Percentiles rank a stretch among this genome's conserved stretches.
Conservation (phyloP, 2,329 filamentous ascomycete genomes). For the Fusarium domesticum region DNA sequence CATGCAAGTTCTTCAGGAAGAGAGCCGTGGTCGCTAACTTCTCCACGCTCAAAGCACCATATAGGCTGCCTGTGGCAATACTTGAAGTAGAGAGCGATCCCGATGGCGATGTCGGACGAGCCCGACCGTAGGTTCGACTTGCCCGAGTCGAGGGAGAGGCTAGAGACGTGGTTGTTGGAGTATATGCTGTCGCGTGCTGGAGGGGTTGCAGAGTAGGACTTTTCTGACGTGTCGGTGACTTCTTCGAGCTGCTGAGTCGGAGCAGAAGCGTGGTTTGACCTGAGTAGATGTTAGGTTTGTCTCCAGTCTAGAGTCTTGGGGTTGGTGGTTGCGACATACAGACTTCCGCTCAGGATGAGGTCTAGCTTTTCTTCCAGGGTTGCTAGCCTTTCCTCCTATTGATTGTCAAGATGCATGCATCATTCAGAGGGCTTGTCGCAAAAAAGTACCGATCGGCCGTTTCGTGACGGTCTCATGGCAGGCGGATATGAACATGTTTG, state of each 20-base stretch:
- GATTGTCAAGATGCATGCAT: conserved; percentile 18
- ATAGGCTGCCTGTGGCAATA: conserved; percentile 44
- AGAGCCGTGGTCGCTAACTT: conserved; percentile 34
- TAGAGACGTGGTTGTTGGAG: conserved; percentile 23
- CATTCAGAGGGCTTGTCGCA: conserved; percentile 1
- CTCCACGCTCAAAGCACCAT: conserved; percentile 45
- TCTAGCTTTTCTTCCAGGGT: conserved; percentile 52
- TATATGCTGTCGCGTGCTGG: conserved; percentile 26
- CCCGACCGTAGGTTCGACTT: conserved; percentile 29
- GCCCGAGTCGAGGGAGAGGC: conserved; percentile 29
- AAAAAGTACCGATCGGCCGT: conserved; percentile 43
- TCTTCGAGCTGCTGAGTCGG: conserved; percentile 32
- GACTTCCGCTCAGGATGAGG: conserved; percentile 44
- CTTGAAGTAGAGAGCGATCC: conserved; percentile 41
- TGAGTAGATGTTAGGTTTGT: conserved; percentile 9
- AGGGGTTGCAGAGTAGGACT: conserved; percentile 34
- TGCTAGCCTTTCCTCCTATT: conserved; percentile 49
- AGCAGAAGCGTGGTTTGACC: conserved; percentile 15
- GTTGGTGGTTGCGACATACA: conserved; percentile 21
- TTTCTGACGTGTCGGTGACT: conserved; percentile 32
- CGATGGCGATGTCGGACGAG: conserved; percentile 33
- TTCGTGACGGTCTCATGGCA: conserved; percentile 36
- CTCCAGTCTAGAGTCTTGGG: too few species aligned
- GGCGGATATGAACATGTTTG: conserved; percentile 47
- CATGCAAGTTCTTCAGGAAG: conserved; percentile 41